Conservation (phyloP, 225 moss, liverwort and hornwort species). For the Rhytidiadelphus loreus region DNA sequence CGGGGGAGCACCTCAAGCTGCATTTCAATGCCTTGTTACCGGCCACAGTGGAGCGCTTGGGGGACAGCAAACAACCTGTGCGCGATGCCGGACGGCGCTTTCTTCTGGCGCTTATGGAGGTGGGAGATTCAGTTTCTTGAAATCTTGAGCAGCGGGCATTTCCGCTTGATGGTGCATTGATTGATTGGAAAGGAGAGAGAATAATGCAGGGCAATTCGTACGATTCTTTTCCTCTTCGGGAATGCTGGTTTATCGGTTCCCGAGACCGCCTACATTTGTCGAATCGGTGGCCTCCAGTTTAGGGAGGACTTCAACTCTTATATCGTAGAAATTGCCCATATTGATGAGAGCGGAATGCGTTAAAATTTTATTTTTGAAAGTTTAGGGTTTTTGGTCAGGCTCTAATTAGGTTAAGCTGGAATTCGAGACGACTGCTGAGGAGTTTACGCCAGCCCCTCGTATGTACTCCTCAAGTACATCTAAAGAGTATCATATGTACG, state of each 20-base stretch:
- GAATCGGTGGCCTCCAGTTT: background rate
- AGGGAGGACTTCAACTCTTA: background rate
- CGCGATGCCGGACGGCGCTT: slow-evolving; percentile 89
- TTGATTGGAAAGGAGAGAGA: background rate
- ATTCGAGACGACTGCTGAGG: background rate
- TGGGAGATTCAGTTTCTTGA: slow-evolving; percentile 12
- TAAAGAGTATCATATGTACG: background rate
- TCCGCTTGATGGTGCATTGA: background rate
- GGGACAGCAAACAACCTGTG: slow-evolving; percentile 95
- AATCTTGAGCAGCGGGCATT: background rate
- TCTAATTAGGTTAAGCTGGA: slow-evolving; percentile 19
- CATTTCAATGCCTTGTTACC: slow-evolving; percentile 88
- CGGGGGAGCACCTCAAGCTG: slow-evolving; percentile 85
- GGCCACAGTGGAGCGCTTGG: slow-evolving; percentile 87
- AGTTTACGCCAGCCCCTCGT: background rate
- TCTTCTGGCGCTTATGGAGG: slow-evolving; percentile 93
- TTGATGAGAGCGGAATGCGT: background rate
- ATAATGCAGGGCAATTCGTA: slow-evolving; percentile 5
- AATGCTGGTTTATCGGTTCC: background rate
- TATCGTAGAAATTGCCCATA: background rate
- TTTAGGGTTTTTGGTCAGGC: slow-evolving; percentile 32
- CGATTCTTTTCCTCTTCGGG: background rate
- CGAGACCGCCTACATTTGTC: background rate
- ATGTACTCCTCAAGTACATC: background rate
- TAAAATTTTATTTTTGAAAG: slow-evolving; percentile 2